Conservation (phyloP, 208 protist species). For the Tetramitus jugosus region DNA sequence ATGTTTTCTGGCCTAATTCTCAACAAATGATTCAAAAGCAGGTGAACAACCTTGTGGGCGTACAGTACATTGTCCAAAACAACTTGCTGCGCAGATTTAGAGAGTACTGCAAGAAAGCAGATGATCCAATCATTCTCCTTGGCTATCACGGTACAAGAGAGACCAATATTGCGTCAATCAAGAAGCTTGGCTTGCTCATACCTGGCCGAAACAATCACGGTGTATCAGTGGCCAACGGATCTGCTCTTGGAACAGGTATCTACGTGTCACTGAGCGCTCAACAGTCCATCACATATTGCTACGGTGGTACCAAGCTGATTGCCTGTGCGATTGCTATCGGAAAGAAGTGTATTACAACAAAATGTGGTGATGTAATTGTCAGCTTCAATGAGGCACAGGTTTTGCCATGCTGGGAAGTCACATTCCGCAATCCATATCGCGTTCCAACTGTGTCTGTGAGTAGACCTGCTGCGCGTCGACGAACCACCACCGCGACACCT, state of each 20-base stretch:
- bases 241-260: neutral
- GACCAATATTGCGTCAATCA: neutral
- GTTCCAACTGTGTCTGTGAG: too few species aligned
- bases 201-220: neutral
- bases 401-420: neutral
- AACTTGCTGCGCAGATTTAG: too few species aligned
- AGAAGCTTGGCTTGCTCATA: neutral
- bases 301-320: slow-evolving; percentile 4
- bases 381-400: neutral
- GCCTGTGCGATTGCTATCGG: neutral
- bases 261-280: neutral
- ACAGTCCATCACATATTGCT: neutral
- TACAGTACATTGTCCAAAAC: too few species aligned
- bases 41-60: too few species aligned
- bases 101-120: too few species aligned
- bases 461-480: too few species aligned
- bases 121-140: too few species aligned
- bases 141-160: too few species aligned
- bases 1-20: too few species aligned
- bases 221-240: neutral
- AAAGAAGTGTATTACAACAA: neutral
- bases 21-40: too few species aligned
- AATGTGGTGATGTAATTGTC: neutral
- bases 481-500: too few species aligned
- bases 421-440: neutral